A percentile compares a stretch with the other conserved stretches of the same genome.
These are phyloP conservation scores for Cornus controversa DNA, from an alignment of 148 eudicot species.

Conservation along the genomic window DNA sequence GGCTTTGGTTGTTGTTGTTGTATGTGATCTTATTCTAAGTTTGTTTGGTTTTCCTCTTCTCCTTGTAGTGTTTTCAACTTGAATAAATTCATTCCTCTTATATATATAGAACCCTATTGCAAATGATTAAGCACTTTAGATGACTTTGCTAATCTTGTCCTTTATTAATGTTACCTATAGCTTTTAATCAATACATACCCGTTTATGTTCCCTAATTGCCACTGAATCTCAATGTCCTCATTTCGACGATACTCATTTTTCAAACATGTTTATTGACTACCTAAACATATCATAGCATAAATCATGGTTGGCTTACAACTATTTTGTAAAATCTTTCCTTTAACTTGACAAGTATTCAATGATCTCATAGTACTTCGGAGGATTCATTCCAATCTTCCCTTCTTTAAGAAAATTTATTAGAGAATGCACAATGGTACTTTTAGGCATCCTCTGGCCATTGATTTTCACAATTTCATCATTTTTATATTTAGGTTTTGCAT, in stretches of 20 bases:
- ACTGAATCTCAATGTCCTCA: neutral
- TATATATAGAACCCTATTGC: neutral
- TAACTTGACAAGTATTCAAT: neutral
- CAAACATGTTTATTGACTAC: neutral
- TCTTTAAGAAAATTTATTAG: neutral
- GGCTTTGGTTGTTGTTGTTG: too few relatives aligned
- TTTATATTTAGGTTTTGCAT: neutral
- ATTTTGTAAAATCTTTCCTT: neutral
- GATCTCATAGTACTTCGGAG: neutral
- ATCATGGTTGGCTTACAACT: neutral
- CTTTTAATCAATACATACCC: neutral
- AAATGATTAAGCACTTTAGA: neutral
- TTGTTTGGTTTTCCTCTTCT: neutral
- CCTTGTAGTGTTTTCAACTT: neutral
- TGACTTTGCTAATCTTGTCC: constrained; percentile 1
- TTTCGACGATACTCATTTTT: neutral
- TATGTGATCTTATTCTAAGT: too few relatives aligned
- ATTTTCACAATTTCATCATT: neutral
- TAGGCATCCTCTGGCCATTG: neutral
- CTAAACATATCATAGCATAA: neutral
- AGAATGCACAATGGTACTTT: neutral
- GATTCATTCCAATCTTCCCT: neutral
- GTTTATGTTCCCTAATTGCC: neutral
- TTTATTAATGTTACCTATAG: neutral
- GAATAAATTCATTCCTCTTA: neutral